phyloP scores from a whole-genome alignment of 345 rosid species.

The Reutealis trisperma region DNA sequence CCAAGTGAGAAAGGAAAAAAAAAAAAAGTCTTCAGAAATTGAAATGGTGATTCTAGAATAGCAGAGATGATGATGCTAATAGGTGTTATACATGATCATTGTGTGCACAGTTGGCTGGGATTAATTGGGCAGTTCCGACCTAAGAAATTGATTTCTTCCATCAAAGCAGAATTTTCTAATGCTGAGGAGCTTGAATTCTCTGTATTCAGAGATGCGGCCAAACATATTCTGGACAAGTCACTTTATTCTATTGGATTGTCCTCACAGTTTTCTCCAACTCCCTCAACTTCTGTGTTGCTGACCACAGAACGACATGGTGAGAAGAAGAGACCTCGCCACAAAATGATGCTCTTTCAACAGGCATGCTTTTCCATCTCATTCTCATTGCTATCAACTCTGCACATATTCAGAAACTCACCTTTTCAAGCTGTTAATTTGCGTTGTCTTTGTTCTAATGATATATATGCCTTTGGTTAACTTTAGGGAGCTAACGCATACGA shows the following conservation, averaged over 20 bases:
- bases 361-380: constrained; percentile 32
- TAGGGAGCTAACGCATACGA: background rate
- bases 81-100: too few relatives aligned
- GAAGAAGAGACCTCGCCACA: constrained; percentile 51
- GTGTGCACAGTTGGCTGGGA: constrained; percentile 67
- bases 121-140: constrained; percentile 78
- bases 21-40: too few relatives aligned
- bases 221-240: constrained; percentile 70
- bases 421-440: background rate
- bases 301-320: constrained; percentile 63
- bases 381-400: background rate
- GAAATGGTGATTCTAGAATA: background rate
- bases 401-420: too few relatives aligned
- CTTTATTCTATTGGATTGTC: constrained; percentile 63
- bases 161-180: constrained; percentile 51
- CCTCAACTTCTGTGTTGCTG: constrained; percentile 51
- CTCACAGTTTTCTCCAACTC: constrained; percentile 55
- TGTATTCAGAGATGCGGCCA: constrained; percentile 51
- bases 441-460: background rate
- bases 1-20: too few relatives aligned
- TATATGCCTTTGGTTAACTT: background rate
- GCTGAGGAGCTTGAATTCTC: constrained; percentile 55
- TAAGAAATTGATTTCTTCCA: constrained; percentile 60
- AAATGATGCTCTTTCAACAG: constrained; percentile 67
- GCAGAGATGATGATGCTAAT: background rate